Evolutionary conservation across 2,329 filamentous ascomycete genomes (phyloP), one percentile per base, ranked within the genome.

Genomic region (Tolypocladium tropicale): DNA sequence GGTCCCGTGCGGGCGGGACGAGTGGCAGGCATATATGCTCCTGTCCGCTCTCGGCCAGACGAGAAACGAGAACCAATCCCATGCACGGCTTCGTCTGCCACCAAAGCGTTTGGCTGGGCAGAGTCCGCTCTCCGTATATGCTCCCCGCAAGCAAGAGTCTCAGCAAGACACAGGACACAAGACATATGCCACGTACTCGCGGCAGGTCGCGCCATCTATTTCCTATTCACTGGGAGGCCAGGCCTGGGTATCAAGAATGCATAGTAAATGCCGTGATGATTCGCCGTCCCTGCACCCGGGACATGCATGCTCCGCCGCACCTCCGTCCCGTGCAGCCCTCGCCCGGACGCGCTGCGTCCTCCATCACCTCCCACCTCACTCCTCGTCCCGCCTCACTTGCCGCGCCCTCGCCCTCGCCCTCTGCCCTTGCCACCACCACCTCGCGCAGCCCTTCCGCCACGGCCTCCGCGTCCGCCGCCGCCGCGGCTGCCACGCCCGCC

Each of bases 341-440:
- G 12, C 25, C 43, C 43, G 7, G 9, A 16, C 1, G 25, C 43
- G 10, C 18, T 14, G 9, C 23, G 14, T 16, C 3, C 23, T 30
- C 25, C 25, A 10, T 14, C 25, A 48, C 6, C 14, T 48, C 51
- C 46, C 55, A 21, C 18, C 34, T 48, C 62, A 64, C 56, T 63
- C n/a, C n/a, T n/a, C n/a, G n/a, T n/a, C n/a, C n/a, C 55, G 16
- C 18, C 34, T 48, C 62, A 64, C 56, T 63, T 67, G 18, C 61
- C 64, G 53, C 65, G 63, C 36, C 58, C 56, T 43, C 62, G 54
- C 7, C 66, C 63, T 63, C 65, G 63, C 21, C 68, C 67, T 32
- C 62, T 57, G 43, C 62, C 58, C 21, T 61, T 53, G 28, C 58
- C 56, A 32, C 60, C 46, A 12, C 58, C 57, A 48, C 59, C 56